Evolutionary conservation across 2,329 filamentous ascomycete genomes (phyloP), one percentile per base, ranked within the genome.

Genomic region (Exophiala phaeomuriformis): DNA sequence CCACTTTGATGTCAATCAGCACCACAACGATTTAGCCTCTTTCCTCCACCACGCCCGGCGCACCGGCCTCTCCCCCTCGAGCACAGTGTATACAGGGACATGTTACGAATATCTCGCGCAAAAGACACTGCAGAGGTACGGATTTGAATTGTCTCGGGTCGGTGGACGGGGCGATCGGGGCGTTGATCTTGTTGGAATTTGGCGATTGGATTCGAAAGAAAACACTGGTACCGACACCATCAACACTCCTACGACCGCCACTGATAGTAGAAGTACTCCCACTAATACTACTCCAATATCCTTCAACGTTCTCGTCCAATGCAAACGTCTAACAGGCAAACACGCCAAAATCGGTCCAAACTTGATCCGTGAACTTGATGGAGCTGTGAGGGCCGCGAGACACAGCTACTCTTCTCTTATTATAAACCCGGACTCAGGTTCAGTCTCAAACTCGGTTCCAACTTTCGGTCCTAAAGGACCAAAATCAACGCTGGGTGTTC

Each of bases 401-500:
- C 29, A 40, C 28, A 19, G 37, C 30, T 4, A 49, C 47, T 28
- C 10, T 43, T 39, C n/a, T n/a, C n/a, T n/a, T n/a, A n/a, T n/a
- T n/a, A n/a, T n/a, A n/a, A n/a, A n/a, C n/a, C n/a, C n/a, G n/a
- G n/a, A n/a, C n/a, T n/a, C n/a, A n/a, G n/a, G n/a, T n/a, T n/a
- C n/a, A n/a, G n/a, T n/a, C n/a, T n/a, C n/a, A n/a, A n/a, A 19
- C 19, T 19, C 19, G 19, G 19, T 19, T 19, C 19, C 19, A 19
- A n/a, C n/a, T n/a, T n/a, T n/a, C n/a, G n/a, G n/a, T n/a, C n/a
- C n/a, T n/a, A n/a, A n/a, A n/a, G n/a, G n/a, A n/a, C n/a, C n/a
- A n/a, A n/a, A n/a, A n/a, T n/a, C 53, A 10, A 36, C 53, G 27
- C 67, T 95, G 33, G 90, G 82, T 0, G 64, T 95, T 10, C 69